Evolutionary conservation across 192 early-diverging fungal species (phyloP), one percentile per base, ranked within the genome.

Genomic region (Coemansia sp.): DNA sequence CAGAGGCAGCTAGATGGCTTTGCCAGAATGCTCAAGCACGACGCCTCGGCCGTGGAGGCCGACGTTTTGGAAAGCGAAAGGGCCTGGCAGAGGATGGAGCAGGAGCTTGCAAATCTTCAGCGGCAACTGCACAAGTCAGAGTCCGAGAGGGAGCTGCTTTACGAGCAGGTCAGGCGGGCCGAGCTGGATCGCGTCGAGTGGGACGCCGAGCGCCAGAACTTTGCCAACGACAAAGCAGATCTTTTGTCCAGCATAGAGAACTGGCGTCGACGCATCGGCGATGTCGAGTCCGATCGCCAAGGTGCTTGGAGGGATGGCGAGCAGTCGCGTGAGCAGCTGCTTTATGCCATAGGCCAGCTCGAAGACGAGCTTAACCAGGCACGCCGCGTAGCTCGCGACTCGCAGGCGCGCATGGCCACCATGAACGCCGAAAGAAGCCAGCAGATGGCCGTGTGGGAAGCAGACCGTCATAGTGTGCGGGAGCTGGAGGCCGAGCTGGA

Each of bases 241-340:
- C 62, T 74, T 6, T 58, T 67, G 27, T n/a, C 39, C 27, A 65
- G 53, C 6, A 60, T 79, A 8, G 67, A 70, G 32, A 47, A 39
- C 25, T 79, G 77, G 77, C 67, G 66, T 23, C 53, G 69, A 35
- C 71, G 77, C 19, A 74, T 79, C 25, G 77, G 65, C 4, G 72
- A 70, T 8, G 60, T 54, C 32, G 77, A 79, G 61, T 60, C 29
- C 20, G 71, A 79, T 47, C 77, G 72, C 18, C 64, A 74, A 47
- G 77, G 77, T 10, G 59, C 48, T 34, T 74, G 72, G 77, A 70
- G 46, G 2, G 77, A 74, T 11, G 77, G 68, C 28, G 39, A 35
- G 24, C 67, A 79, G 71, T 54, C 61, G 22, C 72, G 72, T 7
- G 68, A 65, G 34, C 48, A 71, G 72, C 68, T 79, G 20, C 52